Base-by-base conservation (phyloP, 106 monocot species). In the Acorus gramineus region DNA sequence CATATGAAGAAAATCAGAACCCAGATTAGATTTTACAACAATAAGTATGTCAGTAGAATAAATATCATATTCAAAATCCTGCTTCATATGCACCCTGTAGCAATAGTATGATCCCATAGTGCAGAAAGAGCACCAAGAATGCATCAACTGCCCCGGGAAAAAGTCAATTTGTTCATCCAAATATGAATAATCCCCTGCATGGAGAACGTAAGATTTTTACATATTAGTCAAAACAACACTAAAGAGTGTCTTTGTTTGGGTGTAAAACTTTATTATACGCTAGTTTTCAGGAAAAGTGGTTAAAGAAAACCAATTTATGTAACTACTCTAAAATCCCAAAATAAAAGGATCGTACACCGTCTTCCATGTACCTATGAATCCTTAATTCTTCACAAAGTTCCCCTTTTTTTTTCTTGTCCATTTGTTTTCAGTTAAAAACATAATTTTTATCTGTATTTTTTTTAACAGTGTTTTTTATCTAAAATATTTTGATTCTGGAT, bases 81-180 rank as follows among this genome's bases (percentile, higher is more conserved):
- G 62, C 56, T 56, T 72, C 4, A 89, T 65, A 4, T 60, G 48
- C 47, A 89, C 81, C 66, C 47, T 71, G 70, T 89, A 89, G 69
- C 76, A 81, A 55, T 84, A 56, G 48, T 81, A 84, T 13, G 76
- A 49, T 8, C 84, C 84, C 63, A 66, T 56, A 65, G 42, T n/a
- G 62, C 43, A 70, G 78, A 81, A 89, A 2, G 80, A 52, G 11
- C 52, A 54, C 88, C 88, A 89, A 11, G 74, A 84, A 53, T 81
- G 71, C 2, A 89, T 56, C 6, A 88, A 60, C 53, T 81, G 73
- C 3, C 56, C 76, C 2, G 84, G 84, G 57, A 75, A 81, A 70
- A 84, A 84, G 5, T 71, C 49, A 49, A 61, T 61, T 11, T 84
- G 78, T 51, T 81, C 75, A 56, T 63, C 59, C 6, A 46, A 65